Percentiles rank a stretch among this genome's conserved stretches.
Conservation (phyloP, 2,329 filamentous ascomycete species). For the Xylariaceae sp. region DNA sequence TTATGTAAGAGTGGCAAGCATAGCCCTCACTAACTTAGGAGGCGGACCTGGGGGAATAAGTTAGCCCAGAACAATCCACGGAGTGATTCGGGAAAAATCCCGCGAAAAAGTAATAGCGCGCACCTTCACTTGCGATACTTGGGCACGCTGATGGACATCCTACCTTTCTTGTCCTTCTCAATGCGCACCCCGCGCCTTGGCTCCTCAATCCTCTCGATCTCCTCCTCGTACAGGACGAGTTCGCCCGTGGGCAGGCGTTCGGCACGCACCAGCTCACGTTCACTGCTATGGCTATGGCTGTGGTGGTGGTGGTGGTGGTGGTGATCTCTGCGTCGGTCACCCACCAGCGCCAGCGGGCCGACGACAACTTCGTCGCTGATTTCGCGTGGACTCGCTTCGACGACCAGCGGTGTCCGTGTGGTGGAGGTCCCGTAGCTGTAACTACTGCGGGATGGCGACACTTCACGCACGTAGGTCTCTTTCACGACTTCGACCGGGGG, state of each 20-base stretch:
- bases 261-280: slow-evolving; percentile 61
- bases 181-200: slow-evolving; percentile 68
- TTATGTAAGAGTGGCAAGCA: slow-evolving; percentile 73
- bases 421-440: slow-evolving; percentile 45
- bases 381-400: slow-evolving; percentile 48
- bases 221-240: slow-evolving; percentile 67
- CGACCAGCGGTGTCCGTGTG: slow-evolving; percentile 47
- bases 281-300: slow-evolving; percentile 49
- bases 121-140: slow-evolving; percentile 65
- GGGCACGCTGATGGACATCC: slow-evolving; percentile 84
- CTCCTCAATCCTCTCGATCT: slow-evolving; percentile 61
- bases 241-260: slow-evolving; percentile 66
- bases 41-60: slow-evolving; percentile 59
- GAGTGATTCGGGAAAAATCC: slow-evolving; percentile 8
- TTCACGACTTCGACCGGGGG: slow-evolving; percentile 47
- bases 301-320: slow-evolving; percentile 54
- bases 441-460: slow-evolving; percentile 51
- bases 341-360: slow-evolving; percentile 50
- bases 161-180: slow-evolving; percentile 94
- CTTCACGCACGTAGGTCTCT: slow-evolving; percentile 55
- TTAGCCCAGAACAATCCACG: slow-evolving; percentile 19
- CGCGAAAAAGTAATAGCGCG: slow-evolving; percentile 37
- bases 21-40: slow-evolving; percentile 68
- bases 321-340: slow-evolving; percentile 43
- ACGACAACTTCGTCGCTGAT: slow-evolving; percentile 43